Conservation (phyloP, 768 basidiomycete genomes). For the Phanerochaete carnosa region DNA sequence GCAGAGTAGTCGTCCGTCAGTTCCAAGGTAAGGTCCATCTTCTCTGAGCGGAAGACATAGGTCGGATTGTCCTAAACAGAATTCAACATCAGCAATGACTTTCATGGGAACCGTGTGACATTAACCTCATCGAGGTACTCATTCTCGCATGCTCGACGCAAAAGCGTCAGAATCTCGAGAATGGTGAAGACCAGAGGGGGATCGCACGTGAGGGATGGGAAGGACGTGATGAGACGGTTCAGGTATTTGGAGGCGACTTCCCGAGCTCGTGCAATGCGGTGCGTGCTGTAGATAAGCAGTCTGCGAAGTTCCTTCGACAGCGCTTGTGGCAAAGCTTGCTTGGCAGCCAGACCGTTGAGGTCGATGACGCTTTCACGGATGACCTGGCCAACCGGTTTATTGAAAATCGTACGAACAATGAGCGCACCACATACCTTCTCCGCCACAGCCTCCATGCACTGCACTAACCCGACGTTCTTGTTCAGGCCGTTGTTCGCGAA, state of each 20-base stretch:
- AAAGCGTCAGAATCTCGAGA: constrained; percentile 85
- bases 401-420: neutral
- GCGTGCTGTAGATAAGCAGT: constrained; percentile 78
- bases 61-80: constrained; percentile 86
- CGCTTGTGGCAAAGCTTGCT: constrained; percentile 69
- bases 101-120: neutral
- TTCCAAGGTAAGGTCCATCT: constrained; percentile 69
- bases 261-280: constrained; percentile 77
- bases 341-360: constrained; percentile 69
- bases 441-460: constrained; percentile 83
- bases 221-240: constrained; percentile 81
- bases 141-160: constrained; percentile 86
- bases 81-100: neutral
- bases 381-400: constrained; percentile 49
- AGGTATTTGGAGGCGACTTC: constrained; percentile 82
- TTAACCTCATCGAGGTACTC: constrained; percentile 86
- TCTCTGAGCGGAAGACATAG: constrained; percentile 79
- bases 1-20: constrained; percentile 84
- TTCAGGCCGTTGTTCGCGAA: constrained; percentile 88
- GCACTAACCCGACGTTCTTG: constrained; percentile 56
- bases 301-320: constrained; percentile 71
- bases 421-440: constrained; percentile 57
- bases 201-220: constrained; percentile 94
- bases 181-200: constrained; percentile 83
- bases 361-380: constrained; percentile 72